A percentile compares a stretch with the other conserved stretches of the same genome.
Conservation (phyloP, 1,139 yeast genomes). For the Yamadazyma diddensiae region DNA sequence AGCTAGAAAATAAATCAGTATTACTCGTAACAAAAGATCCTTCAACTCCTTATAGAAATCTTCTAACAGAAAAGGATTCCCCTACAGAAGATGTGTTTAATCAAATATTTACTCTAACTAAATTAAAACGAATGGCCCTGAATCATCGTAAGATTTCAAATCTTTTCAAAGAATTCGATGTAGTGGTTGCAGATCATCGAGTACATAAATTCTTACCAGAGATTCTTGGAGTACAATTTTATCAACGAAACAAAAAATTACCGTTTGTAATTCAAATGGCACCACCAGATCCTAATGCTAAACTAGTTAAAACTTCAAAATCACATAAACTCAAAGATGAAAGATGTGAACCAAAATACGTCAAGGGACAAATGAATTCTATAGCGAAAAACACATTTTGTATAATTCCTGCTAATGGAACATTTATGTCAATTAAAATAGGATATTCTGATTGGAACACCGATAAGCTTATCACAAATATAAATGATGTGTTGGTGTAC, state of each 20-base stretch:
- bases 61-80: slow-evolving; percentile 43
- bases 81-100: slow-evolving; percentile 59
- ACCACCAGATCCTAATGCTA: slow-evolving; percentile 42
- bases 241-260: slow-evolving; percentile 54
- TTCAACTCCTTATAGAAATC: slow-evolving; percentile 49
- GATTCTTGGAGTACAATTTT: slow-evolving; percentile 55
- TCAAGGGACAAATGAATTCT: slow-evolving; percentile 57
- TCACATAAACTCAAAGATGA: slow-evolving; percentile 48
- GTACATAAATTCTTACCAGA: slow-evolving; percentile 57
- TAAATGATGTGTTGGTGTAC: slow-evolving; percentile 53
- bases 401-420: slow-evolving; percentile 58
- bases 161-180: slow-evolving; percentile 57
- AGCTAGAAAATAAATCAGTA: slow-evolving; percentile 46
- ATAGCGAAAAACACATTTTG: slow-evolving; percentile 60
- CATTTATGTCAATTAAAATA: slow-evolving; percentile 46
- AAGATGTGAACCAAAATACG: slow-evolving; percentile 58
- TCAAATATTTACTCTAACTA: slow-evolving; percentile 56
- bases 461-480: slow-evolving; percentile 47
- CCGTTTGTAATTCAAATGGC: slow-evolving; percentile 71
- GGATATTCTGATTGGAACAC: slow-evolving; percentile 50
- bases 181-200: slow-evolving; percentile 65
- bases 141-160: slow-evolving; percentile 41
- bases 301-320: slow-evolving; percentile 29
- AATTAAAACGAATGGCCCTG: slow-evolving; percentile 44
- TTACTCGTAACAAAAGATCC: slow-evolving; percentile 70